These are phyloP conservation scores for Suhomyces sp. DNA, from an alignment of 805 yeast species.

Conservation along the genomic window DNA sequence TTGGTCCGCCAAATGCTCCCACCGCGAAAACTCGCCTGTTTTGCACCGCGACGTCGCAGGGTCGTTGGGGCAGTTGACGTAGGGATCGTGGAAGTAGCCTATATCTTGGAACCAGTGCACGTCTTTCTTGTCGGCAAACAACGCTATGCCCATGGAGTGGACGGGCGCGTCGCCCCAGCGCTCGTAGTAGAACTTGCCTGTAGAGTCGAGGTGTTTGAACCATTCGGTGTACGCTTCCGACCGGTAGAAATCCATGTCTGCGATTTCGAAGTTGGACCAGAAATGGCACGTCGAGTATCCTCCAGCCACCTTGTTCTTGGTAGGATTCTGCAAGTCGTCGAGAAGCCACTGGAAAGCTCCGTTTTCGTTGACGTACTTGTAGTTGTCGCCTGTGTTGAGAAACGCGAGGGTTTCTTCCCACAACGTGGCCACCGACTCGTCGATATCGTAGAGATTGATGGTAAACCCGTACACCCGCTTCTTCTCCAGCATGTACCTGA, in stretches of 20 bases:
- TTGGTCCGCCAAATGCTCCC: slow-evolving; percentile 54
- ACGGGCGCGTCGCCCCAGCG: slow-evolving; percentile 96
- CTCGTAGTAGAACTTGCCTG: slow-evolving; percentile 85
- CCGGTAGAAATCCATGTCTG: slow-evolving; percentile 77
- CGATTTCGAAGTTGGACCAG: slow-evolving; percentile 89
- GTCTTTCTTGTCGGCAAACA: slow-evolving; percentile 64
- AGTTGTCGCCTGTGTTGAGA: slow-evolving; percentile 54
- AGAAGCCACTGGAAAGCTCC: slow-evolving; percentile 55
- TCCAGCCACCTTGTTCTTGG: slow-evolving; percentile 38
- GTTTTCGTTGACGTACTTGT: slow-evolving; percentile 44
- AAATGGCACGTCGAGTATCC: slow-evolving; percentile 75
- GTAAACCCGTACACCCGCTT: slow-evolving; percentile 73
- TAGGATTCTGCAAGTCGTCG: slow-evolving; percentile 51
- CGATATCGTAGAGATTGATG: slow-evolving; percentile 65
- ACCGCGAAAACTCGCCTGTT: slow-evolving; percentile 53
- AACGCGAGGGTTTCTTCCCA: slow-evolving; percentile 71
- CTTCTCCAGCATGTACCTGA: slow-evolving; percentile 66
- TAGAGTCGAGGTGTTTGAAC: slow-evolving; percentile 58
- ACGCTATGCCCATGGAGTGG: slow-evolving; percentile 68
- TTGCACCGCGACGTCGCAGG: slow-evolving; percentile 44
- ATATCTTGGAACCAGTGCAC: slow-evolving; percentile 88
- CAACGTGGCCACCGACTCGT: slow-evolving; percentile 56
- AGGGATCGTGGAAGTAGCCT: slow-evolving; percentile 75
- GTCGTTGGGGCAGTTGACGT: slow-evolving; percentile 68
- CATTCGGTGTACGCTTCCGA: slow-evolving; percentile 62